Percentiles rank a stretch among this genome's conserved stretches.
phyloP scores from a whole-genome alignment of 2,329 filamentous ascomycete species.

The Leptographium flavum region DNA sequence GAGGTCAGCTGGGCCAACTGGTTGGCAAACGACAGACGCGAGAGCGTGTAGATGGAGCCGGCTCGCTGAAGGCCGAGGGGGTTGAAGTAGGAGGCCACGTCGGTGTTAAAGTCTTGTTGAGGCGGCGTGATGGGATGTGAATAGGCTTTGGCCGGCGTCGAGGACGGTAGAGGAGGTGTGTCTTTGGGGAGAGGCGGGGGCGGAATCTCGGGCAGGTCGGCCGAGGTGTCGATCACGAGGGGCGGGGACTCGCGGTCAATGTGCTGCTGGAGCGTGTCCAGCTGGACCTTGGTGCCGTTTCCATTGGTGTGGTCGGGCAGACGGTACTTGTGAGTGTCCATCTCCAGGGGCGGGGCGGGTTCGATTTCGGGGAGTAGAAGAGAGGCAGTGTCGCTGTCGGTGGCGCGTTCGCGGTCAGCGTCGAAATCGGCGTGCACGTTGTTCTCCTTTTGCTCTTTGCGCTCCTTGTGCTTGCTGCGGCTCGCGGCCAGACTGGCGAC shows the following conservation, averaged over 20 bases:
- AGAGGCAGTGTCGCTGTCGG: slow-evolving; percentile 16
- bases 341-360: slow-evolving; percentile 35
- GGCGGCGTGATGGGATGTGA: slow-evolving; percentile 2
- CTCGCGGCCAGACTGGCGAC: slow-evolving; percentile 15
- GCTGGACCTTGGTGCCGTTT: slow-evolving; percentile 50
- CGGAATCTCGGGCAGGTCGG: slow-evolving; percentile 13
- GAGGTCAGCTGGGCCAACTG: slow-evolving; percentile 87
- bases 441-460: no score
- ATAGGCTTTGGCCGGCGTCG: slow-evolving; percentile 5
- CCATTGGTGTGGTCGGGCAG: slow-evolving; percentile 56
- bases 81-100: slow-evolving; percentile 50
- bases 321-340: slow-evolving; percentile 63
- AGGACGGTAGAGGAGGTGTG: slow-evolving; percentile 28
- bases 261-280: slow-evolving; percentile 42
- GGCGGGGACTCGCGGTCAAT: slow-evolving; percentile 29
- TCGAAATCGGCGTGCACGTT: slow-evolving; percentile 3
- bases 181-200: slow-evolving; percentile 38
- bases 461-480: slow-evolving; percentile 2
- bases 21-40: slow-evolving; percentile 79
- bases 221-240: not conserved
- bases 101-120: slow-evolving; percentile 29
- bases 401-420: not conserved
- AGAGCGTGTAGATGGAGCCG: slow-evolving; percentile 87
- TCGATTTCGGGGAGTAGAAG: slow-evolving; percentile 36
- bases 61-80: slow-evolving; percentile 52